Base-by-base conservation (phyloP, 1,139 yeast genomes). In the Yarrowia galli region DNA sequence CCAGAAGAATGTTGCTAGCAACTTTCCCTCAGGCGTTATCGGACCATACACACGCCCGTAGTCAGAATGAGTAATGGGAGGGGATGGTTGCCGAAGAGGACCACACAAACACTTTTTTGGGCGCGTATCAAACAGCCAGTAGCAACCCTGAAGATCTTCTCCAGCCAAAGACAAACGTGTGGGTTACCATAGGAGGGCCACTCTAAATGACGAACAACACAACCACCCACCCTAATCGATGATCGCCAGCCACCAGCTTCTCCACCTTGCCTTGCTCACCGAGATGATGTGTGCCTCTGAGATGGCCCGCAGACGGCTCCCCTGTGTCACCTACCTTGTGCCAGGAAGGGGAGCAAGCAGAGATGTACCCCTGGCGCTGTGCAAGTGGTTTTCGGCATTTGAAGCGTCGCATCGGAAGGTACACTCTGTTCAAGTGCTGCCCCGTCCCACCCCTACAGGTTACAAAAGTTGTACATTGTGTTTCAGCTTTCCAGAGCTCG, bases 341-440 rank as follows among this genome's bases (percentile, higher is more conserved):
- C 3, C 32, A 28, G 32, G n/a, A n/a, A n/a, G 18, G 54, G 12
- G 54, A 18, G 36, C 38, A 49, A 20, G 42, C 25, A 13, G 18
- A 28, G 23, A n/a, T 51, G 58, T 36, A 53, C 60, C 60, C 60
- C 60, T 53, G 60, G 60, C 20, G 28, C 60, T 36, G 60, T 53
- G 60, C 60, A 22, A 36, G 45, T 4, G 32, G 43, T 16, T 22
- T 53, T 23, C 43, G 32, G 60, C 60, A 38, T 38, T 53, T 53
- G 45, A 53, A 53, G 60, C 60, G 43, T 53, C 60, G 23, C 60
- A 53, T 36, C 60, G 15, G 25, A 32, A 8, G 36, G 35, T 16
- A 20, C 20, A 18, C 38, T 10, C 53, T 16, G 38, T 25, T 8
- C 35, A 20, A 7, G n/a, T 48, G 38, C 53, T 48, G 53, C 38